Evolutionary conservation across 805 yeast species (phyloP).

Genomic region (Ogataea haglerorum): DNA sequence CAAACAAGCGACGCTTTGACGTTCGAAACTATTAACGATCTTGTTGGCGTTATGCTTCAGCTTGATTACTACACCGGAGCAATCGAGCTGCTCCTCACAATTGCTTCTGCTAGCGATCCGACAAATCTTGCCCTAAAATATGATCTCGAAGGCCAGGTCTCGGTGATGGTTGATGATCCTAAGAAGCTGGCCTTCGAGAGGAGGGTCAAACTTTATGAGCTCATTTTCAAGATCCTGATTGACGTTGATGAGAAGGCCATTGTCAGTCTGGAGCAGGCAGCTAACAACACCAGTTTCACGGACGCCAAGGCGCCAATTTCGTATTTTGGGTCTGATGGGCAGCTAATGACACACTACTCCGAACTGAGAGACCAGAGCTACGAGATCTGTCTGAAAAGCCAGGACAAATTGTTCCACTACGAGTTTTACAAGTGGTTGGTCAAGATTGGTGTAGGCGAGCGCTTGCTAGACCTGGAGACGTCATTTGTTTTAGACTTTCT

Average conservation of each 20-base stretch:
- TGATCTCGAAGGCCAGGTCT: conserved; percentile 37
- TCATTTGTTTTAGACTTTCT: conserved; percentile 76
- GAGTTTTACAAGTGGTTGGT: conserved; percentile 92
- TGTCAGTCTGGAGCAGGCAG: conserved; percentile 33
- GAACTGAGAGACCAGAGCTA: conserved; percentile 71
- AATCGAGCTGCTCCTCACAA: conserved; percentile 72
- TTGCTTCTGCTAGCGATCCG: conserved; percentile 66
- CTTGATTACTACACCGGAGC: conserved; percentile 83
- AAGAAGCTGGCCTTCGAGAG: conserved; percentile 48
- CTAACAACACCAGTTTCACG: conserved; percentile 12
- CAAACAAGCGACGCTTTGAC: conserved; percentile 76
- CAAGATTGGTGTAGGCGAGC: conserved; percentile 69
- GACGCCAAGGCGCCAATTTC: conserved; percentile 19
- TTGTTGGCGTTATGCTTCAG: conserved; percentile 72
- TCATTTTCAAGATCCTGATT: conserved; percentile 72
- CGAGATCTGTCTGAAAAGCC: conserved; percentile 64
- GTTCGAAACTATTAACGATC: conserved; percentile 76
- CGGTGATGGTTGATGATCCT: conserved; percentile 41
- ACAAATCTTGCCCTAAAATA: conserved; percentile 57
- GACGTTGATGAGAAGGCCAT: conserved; percentile 66
- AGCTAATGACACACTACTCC: conserved; percentile 46
- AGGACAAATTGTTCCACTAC: conserved; percentile 86
- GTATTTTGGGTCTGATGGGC: conserved; percentile 30
- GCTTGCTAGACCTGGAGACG: conserved; percentile 75
- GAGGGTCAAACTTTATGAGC: conserved; percentile 59